Evolutionary conservation across 2,329 filamentous ascomycete species (phyloP), one percentile per base, ranked within the genome.

Genomic region (Laburnicola sp.): DNA sequence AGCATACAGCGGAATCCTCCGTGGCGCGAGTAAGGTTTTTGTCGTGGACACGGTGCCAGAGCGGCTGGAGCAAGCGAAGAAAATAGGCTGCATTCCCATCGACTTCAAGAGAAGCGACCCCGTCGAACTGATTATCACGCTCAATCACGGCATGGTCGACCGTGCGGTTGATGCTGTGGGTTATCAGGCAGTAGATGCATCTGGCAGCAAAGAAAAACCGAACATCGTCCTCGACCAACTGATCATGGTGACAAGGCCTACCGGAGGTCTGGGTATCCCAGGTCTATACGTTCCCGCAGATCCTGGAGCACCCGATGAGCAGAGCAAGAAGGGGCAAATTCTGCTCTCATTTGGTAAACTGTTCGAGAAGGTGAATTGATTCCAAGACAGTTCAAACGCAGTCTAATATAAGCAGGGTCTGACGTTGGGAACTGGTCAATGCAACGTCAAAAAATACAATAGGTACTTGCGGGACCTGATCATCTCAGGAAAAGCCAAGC

Each of bases 361-460:
- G 0, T 87, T 87, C 59, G 84, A 87, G 59, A 87, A 87, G 77
- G 82, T 80, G 66, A 43, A 60, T 45, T 36, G 36, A 11, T 16
- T 28, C 11, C 7, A 10, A 4, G 6, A 2, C n/a, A 4, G 43
- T 34, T 30, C 10, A 11, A 27, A 21, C 11, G 1, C 16, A 26
- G 27, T 11, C 45, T 51, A 62, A 52, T 11, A 10, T 34, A 23
- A 22, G n/a, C 40, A 84, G 81, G 83, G 84, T 1, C 73, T 87
- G 4, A 77, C 78, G 2, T 72, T 87, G 2, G 80, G 81, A 7
- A 85, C 82, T 2, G 83, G 84, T 0, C 83, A 87, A 63, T 87
- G 84, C 71, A 87, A 87, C 55, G 84, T 87, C 58, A 87, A 87
- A 70, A 75, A 80, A 0, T 87, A 87, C 69, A 87, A 87, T 64